Evolutionary conservation across 345 rosid species (phyloP).

Genomic region (Crucihimalaya himalaica): DNA sequence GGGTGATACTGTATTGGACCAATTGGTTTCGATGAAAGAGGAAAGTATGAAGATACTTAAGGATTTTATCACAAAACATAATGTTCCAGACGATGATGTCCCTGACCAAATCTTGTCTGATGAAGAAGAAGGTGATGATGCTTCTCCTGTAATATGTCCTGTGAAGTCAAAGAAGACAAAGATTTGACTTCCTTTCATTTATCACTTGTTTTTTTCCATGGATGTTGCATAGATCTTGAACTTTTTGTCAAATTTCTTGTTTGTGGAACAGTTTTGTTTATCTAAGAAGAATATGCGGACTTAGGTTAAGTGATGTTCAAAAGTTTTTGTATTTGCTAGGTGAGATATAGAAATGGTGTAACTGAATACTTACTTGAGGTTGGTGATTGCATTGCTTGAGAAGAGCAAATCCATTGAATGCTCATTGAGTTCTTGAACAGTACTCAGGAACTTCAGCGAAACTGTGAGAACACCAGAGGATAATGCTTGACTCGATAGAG

Average conservation of each 20-base stretch:
- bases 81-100: slow-evolving; percentile 75
- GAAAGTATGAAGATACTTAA: slow-evolving; percentile 73
- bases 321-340: background rate
- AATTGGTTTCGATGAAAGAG: slow-evolving; percentile 73
- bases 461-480: background rate
- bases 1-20: slow-evolving; percentile 58
- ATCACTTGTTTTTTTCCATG: background rate
- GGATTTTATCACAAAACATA: slow-evolving; percentile 83
- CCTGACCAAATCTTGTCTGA: slow-evolving; percentile 70
- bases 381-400: background rate
- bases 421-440: background rate
- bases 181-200: slow-evolving; percentile 10
- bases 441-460: background rate
- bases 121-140: slow-evolving; percentile 48
- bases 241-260: background rate
- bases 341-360: background rate
- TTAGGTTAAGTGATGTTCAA: background rate
- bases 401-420: background rate
- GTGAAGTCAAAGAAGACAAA: slow-evolving; percentile 69
- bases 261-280: background rate
- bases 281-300: background rate
- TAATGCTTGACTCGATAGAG: background rate
- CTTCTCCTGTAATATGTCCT: slow-evolving; percentile 41
- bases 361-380: background rate
- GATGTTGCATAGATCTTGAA: background rate